Conservation (phyloP, 2,329 filamentous ascomycete genomes). For the Talaromyces albobiverticillius region DNA sequence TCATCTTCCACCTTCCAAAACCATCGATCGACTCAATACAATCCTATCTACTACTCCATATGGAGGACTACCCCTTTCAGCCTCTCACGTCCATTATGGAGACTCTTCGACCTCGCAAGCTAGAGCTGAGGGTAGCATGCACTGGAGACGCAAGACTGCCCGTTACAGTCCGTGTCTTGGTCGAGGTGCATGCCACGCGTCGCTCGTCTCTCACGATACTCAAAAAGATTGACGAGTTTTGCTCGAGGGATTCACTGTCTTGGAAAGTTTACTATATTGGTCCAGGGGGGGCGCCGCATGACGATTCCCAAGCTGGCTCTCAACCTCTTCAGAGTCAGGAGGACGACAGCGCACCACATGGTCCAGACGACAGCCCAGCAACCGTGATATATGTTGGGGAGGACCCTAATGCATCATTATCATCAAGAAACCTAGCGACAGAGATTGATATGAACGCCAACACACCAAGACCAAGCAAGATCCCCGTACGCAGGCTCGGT, state of each 20-base stretch:
- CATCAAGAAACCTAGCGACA: background rate
- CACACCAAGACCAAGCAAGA: background rate
- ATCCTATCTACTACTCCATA: too few species aligned
- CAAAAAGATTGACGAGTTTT: slow-evolving; percentile 15
- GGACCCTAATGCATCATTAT: background rate
- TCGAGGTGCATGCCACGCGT: background rate
- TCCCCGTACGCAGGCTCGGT: background rate
- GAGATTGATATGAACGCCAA: background rate
- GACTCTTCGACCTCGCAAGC: background rate
- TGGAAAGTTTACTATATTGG: background rate
- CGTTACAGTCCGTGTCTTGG: background rate
- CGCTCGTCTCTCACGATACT: slow-evolving; percentile 12
- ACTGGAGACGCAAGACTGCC: background rate
- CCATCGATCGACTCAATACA: too few species aligned
- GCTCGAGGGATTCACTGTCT: background rate
- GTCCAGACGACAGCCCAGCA: background rate
- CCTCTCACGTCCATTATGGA: background rate
- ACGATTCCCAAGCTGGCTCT: background rate
- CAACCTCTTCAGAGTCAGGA: background rate
- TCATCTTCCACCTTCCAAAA: too few species aligned
- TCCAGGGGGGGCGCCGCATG: background rate
- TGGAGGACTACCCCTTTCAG: too few species aligned
- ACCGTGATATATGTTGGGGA: too few species aligned
- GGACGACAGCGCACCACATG: background rate
- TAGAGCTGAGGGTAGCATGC: background rate